phyloP scores from a whole-genome alignment of 805 yeast genomes.

The Candida maris region DNA sequence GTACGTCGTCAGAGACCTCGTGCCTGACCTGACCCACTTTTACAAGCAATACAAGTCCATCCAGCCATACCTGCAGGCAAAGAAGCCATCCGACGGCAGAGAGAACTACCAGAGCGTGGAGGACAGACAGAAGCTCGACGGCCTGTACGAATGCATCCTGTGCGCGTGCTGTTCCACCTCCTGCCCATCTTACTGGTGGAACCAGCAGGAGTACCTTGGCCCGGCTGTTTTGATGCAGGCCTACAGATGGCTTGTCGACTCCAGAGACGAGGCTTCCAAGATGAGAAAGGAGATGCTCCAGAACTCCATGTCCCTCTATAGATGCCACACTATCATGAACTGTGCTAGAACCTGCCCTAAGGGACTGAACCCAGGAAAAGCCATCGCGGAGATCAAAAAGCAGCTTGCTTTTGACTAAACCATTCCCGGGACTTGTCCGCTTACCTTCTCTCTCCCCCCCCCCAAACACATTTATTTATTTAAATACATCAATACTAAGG shows the following conservation, averaged over 20 bases:
- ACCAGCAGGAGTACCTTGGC: constrained; percentile 96
- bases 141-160: constrained; percentile 93
- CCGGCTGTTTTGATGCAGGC: constrained; percentile 99
- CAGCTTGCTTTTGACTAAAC: constrained; percentile 72
- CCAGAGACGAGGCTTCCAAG: constrained; percentile 87
- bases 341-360: constrained; percentile 98
- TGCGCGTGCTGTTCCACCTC: constrained; percentile 99
- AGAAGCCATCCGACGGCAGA: constrained; percentile 81
- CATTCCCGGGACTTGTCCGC: not conserved
- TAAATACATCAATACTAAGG: not conserved
- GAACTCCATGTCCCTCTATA: constrained; percentile 95
- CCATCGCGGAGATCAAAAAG: constrained; percentile 96
- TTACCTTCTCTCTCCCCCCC: not conserved
- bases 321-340: constrained; percentile 99
- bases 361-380: constrained; percentile 95
- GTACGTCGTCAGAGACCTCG: constrained; percentile 95
- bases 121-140: constrained; percentile 95
- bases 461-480: constrained; percentile 1
- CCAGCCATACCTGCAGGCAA: constrained; percentile 92
- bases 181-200: constrained; percentile 99
- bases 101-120: constrained; percentile 88
- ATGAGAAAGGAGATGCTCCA: constrained; percentile 85
- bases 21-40: constrained; percentile 95
- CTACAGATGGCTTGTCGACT: constrained; percentile 96
- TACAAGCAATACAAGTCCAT: constrained; percentile 98